Conservation (phyloP, 371 early-diverging fungal genomes). For the Rhizopus microsporus region DNA sequence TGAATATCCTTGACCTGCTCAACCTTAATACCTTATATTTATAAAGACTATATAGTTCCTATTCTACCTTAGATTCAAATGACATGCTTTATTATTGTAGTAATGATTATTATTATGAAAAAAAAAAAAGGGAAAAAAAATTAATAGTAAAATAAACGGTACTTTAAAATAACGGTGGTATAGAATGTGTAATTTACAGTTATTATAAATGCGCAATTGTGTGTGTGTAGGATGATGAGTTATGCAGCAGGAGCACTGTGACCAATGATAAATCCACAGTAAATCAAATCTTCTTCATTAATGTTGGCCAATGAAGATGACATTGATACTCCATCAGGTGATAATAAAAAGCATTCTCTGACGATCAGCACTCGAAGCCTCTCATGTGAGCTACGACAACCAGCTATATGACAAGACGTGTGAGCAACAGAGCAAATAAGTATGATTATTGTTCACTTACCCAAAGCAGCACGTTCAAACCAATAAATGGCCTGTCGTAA, state of each 20-base stretch:
- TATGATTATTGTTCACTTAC: conserved; percentile 13
- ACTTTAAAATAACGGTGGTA: not conserved
- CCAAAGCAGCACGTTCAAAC: conserved; percentile 67
- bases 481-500: conserved; percentile 59
- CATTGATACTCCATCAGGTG: conserved; percentile 12
- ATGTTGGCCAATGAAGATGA: conserved; percentile 5
- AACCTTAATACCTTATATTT: not conserved
- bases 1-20: conserved; percentile 16
- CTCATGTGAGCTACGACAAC: conserved; percentile 59
- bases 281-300: conserved; percentile 24
- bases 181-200: no score
- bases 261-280: conserved; percentile 25
- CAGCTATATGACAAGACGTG: conserved; percentile 23
- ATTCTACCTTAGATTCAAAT: conserved; percentile 1
- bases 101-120: not conserved
- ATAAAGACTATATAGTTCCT: not conserved
- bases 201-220: no score
- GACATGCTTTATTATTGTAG: not conserved
- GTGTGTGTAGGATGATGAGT: not conserved
- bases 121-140: not conserved
- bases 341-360: conserved; percentile 44
- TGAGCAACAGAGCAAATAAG: not conserved
- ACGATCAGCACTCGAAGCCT: conserved; percentile 52
- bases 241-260: conserved; percentile 36
- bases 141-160: not conserved